Base-by-base conservation (phyloP, 2,329 filamentous ascomycete species). In the Sclerotinia glacialis region DNA sequence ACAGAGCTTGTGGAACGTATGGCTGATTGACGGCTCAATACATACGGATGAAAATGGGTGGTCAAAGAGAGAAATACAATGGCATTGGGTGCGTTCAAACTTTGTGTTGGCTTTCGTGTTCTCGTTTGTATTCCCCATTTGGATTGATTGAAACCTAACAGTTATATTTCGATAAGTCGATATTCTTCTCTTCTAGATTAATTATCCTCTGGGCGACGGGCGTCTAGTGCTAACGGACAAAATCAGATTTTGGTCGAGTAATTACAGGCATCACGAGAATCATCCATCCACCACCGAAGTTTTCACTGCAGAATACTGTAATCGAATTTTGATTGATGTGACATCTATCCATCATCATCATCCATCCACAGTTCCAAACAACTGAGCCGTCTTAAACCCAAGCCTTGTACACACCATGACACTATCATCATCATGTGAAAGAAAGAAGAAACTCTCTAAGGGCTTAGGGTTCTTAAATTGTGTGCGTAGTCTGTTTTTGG, bases 1-100 rank as follows among this genome's bases (percentile, higher is more conserved):
- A 14, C 37, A 59, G 21, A 52, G 54, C 54, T 53, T 60, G 64
- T 65, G 54, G 28, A 65, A 65, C 64, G 46, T 53, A 60, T 65
- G 64, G 64, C 64, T 37, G 55, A 59, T 31, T 59, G 63, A 65
- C 44, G 63, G 63, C 28, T 58, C 34, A 59, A 28, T 65, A 53
- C 54, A 65, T 59, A 52, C n/a, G 18, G 42, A 60, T 53, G 14
- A 6, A n/a, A 58, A 16, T 44, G 42, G 31, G 14, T 58, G 60
- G 40, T 28, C 50, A 58, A 64, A 49, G 52, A 55, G 54, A 64
- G 53, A 64, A 42, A 58, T 23, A 54, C 47, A 14, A 16, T 53
- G 47, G 49, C 44, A 42, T 55, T 54, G 40, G 28, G 50, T 59
- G 23, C 44, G 42, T 59, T 37, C 31, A 31, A 40, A 40, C 21